Conservation (phyloP, 2,329 filamentous ascomycete genomes). For the Claviceps capensis region DNA sequence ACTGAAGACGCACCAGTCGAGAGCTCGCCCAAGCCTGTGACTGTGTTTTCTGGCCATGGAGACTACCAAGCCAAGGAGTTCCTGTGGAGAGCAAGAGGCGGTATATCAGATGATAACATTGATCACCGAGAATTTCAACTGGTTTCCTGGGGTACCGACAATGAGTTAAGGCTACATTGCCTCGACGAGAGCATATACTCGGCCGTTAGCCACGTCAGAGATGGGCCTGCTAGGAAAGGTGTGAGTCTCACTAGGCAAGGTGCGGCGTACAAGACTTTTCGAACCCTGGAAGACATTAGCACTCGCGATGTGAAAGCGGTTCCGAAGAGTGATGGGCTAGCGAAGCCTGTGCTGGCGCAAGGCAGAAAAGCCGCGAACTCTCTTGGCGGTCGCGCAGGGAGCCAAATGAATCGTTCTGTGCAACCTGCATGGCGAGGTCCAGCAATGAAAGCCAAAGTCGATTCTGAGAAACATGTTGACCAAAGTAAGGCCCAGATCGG, state of each 20-base stretch:
- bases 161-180: conserved; percentile 64
- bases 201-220: conserved; percentile 60
- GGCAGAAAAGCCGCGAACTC: conserved; percentile 31
- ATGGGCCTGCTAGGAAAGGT: conserved; percentile 47
- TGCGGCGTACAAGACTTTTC: conserved; percentile 73
- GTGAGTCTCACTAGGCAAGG: conserved; percentile 69
- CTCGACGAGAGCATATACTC: conserved; percentile 51
- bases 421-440: conserved; percentile 37
- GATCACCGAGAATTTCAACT: conserved; percentile 86
- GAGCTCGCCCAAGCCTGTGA: conserved; percentile 33
- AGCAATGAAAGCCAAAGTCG: conserved; percentile 43
- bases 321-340: conserved; percentile 48
- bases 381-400: conserved; percentile 26
- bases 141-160: conserved; percentile 85
- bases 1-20: conserved; percentile 30
- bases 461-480: conserved; percentile 27
- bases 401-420: conserved; percentile 15
- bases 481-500: conserved; percentile 45
- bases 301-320: conserved; percentile 39
- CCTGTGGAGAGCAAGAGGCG: conserved; percentile 70
- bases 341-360: conserved; percentile 27
- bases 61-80: conserved; percentile 76
- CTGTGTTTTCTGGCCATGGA: conserved; percentile 47
- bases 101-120: conserved; percentile 48
- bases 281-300: conserved; percentile 49